Evolutionary conservation across 2,329 filamentous ascomycete species (phyloP).

Genomic region (Huntiella moniliformis): DNA sequence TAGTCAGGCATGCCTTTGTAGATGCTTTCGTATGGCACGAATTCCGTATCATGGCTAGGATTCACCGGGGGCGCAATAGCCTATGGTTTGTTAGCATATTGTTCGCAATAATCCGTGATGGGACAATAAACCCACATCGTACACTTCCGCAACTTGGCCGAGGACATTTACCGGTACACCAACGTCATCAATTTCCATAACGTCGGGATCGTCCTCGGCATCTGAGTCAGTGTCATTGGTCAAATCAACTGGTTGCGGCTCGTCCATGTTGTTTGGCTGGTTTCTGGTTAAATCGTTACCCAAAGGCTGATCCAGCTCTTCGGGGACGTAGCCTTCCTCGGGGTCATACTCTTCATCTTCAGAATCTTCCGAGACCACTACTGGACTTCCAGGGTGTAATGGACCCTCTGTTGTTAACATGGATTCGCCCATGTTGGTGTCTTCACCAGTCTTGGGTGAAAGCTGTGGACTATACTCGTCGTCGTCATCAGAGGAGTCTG

Average conservation of each 20-base stretch:
- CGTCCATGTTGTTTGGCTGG: too few species aligned
- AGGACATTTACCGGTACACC: not conserved
- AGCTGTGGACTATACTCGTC: too few species aligned
- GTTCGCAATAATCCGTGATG: not conserved
- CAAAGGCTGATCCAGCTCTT: not conserved
- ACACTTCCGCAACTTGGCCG: not conserved
- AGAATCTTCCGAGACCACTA: not conserved
- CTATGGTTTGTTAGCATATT: not conserved
- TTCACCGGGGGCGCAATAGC: conserved; percentile 1
- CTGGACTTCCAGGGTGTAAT: too few species aligned
- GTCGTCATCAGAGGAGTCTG: not conserved
- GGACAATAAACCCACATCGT: too few species aligned
- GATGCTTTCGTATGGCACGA: conserved; percentile 59
- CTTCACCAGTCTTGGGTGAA: too few species aligned
- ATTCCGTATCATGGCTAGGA: conserved; percentile 12
- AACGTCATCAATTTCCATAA: too few species aligned
- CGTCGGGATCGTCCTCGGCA: too few species aligned
- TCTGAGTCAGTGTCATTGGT: too few species aligned
- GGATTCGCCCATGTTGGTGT: too few species aligned
- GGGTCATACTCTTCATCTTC: conserved; percentile 5
- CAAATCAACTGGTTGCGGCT: too few species aligned
- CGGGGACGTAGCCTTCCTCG: not conserved
- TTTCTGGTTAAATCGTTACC: too few species aligned
- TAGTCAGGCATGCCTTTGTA: conserved; percentile 70
- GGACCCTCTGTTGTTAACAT: too few species aligned